Percentiles rank a stretch among this genome's conserved stretches.
phyloP scores from a whole-genome alignment of 1,284 basidiomycete genomes.

The Moesziomyces sp. region DNA sequence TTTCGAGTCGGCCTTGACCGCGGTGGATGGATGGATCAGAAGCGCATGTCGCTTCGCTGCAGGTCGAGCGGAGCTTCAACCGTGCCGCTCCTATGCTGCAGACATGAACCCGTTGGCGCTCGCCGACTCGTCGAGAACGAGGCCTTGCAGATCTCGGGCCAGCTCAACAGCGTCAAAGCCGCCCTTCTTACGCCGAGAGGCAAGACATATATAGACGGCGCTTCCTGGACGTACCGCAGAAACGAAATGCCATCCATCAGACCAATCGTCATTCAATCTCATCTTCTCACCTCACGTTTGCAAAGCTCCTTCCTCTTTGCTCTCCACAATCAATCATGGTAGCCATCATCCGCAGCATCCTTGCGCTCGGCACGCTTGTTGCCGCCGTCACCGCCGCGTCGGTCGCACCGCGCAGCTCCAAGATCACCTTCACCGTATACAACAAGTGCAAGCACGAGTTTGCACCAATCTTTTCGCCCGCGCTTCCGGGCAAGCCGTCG shows the following conservation, averaged over 20 bases:
- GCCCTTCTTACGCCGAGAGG: background rate
- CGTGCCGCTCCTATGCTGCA: constrained; percentile 1
- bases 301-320: background rate
- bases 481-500: constrained; percentile 29
- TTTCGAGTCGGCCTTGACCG: background rate
- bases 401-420: constrained; percentile 31
- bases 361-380: constrained; percentile 18
- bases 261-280: background rate
- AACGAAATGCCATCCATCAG: background rate
- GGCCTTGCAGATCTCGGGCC: background rate
- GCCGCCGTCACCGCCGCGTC: constrained; percentile 19
- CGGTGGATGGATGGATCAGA: background rate
- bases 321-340: constrained; percentile 13
- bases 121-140: background rate
- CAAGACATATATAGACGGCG: background rate
- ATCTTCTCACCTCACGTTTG: no score
- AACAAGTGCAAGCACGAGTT: constrained; percentile 49
- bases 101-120: background rate
- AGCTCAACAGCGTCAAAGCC: background rate
- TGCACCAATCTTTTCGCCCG: constrained; percentile 41
- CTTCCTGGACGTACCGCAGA: no score
- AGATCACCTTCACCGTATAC: constrained; percentile 40
- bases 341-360: constrained; percentile 25
- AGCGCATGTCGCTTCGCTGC: constrained; percentile 3
- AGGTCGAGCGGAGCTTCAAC: constrained; percentile 19